Conservation (phyloP, 2,329 filamentous ascomycete species). For the Sporothrix protearum region DNA sequence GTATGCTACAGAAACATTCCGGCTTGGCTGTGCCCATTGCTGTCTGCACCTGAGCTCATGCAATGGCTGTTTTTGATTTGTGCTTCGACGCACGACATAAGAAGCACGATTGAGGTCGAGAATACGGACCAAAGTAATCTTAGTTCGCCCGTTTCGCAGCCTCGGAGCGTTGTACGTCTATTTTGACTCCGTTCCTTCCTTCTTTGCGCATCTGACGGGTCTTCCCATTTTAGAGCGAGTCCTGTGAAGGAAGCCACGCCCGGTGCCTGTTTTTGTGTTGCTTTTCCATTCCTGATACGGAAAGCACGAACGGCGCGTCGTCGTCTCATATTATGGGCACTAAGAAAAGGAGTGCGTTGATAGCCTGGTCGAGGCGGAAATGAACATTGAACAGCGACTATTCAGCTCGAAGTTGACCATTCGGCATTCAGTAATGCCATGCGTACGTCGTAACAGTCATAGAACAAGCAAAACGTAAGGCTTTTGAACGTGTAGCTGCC, state of each 20-base stretch:
- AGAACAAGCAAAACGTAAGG: background rate
- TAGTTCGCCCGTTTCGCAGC: background rate
- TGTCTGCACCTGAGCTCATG: background rate
- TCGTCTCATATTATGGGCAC: background rate
- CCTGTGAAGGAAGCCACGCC: background rate
- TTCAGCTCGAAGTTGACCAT: background rate
- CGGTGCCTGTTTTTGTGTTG: background rate
- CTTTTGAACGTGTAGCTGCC: background rate
- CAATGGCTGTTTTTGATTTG: background rate
- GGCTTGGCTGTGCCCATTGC: background rate
- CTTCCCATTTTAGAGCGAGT: background rate
- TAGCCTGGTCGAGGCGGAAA: background rate
- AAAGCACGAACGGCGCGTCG: background rate
- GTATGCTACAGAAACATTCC: background rate
- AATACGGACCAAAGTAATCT: background rate
- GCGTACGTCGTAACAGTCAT: background rate
- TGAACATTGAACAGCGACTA: background rate
- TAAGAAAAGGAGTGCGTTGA: background rate
- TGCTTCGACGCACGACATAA: background rate
- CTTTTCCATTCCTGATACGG: background rate
- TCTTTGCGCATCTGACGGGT: background rate
- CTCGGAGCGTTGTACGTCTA: background rate
- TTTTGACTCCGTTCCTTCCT: conserved; percentile 5
- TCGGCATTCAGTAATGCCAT: background rate
- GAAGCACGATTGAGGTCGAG: background rate